phyloP scores from a whole-genome alignment of 345 rosid species.

The Raphanus raphanistrum region DNA sequence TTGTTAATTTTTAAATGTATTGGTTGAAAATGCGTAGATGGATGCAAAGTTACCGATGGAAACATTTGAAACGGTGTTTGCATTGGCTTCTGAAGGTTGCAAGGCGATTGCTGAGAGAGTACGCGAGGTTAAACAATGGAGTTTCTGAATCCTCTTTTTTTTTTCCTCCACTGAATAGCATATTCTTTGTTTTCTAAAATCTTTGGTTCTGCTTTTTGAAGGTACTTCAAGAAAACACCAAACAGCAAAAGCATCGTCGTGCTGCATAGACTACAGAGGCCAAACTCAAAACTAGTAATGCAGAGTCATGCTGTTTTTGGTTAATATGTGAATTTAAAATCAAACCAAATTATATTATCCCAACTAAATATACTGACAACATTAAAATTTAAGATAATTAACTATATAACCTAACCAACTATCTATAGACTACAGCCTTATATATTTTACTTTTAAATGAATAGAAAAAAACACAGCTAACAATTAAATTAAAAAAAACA shows the following conservation, averaged over 20 bases:
- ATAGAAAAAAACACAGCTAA: too few relatives aligned
- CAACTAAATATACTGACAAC: too few relatives aligned
- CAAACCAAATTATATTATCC: too few relatives aligned
- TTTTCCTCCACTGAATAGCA: neutral
- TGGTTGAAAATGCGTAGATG: constrained; percentile 54
- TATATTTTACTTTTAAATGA: too few relatives aligned
- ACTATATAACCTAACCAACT: too few relatives aligned
- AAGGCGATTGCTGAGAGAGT: constrained; percentile 79
- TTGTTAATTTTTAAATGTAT: neutral
- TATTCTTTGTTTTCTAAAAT: constrained; percentile 17
- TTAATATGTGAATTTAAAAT: too few relatives aligned
- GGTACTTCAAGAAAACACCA: constrained; percentile 76
- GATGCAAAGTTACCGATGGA: constrained; percentile 79
- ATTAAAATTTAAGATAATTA: too few relatives aligned
- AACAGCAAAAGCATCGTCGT: constrained; percentile 70
- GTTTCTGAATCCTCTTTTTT: neutral
- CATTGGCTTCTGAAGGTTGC: constrained; percentile 83
- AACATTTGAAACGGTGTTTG: constrained; percentile 83
- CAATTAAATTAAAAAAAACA: too few relatives aligned
- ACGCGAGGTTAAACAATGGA: constrained; percentile 51
- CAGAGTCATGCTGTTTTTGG: neutral
- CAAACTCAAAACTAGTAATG: neutral
- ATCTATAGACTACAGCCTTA: too few relatives aligned
- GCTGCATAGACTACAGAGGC: constrained; percentile 43
- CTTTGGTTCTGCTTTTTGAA: constrained; percentile 34